Base-by-base conservation (phyloP, 306 rosid genomes). In the Casuarina cunninghamiana region DNA sequence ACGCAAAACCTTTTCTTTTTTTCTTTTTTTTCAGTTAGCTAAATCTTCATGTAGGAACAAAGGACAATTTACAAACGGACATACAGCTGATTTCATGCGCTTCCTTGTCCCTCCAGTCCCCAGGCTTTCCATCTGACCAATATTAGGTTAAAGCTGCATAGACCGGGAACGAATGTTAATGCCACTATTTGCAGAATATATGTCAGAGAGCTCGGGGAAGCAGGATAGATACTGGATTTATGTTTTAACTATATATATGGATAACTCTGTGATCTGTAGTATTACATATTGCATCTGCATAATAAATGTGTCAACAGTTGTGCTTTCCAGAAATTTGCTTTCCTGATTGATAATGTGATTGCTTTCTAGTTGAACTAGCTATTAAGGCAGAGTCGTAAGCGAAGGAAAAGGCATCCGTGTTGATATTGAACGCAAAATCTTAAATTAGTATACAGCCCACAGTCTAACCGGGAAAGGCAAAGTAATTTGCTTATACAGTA, bases 1-100 rank as follows among this genome's bases (percentile, higher is more conserved):
- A 79, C 71, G 55, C 10, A 42, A 35, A 21, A 45, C 48, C 17
- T 2, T 0, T 41, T 39, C 37, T 38, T 39, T 41, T 17, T 10
- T 13, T 39, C 15, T 65, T 17, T 16, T 12, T 7, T 16, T 43
- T 3, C 32, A 26, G 32, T 0, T 48, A 48, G 51, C 32, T 42
- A 11, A 57, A 51, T 51, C 12, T 80, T 4, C 45, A 68, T 26
- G 54, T 41, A 48, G 66, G 69, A 51, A 49, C 4, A 53, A 53
- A 85, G 76, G 38, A 68, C 8, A 61, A 53, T 49, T 49, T 53
- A 67, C 70, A 16, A 17, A 42, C 35, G 5, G 8, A 42, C 71
- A 16, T 75, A 83, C 91, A 70, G 71, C 86, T 69, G 81, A 66
- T 83, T 86, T 88, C 88, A 79, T 72, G 76, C 94, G 89, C 75